Evolutionary conservation across 2,329 filamentous ascomycete genomes (phyloP).

Genomic region (Fusarium metavorans): DNA sequence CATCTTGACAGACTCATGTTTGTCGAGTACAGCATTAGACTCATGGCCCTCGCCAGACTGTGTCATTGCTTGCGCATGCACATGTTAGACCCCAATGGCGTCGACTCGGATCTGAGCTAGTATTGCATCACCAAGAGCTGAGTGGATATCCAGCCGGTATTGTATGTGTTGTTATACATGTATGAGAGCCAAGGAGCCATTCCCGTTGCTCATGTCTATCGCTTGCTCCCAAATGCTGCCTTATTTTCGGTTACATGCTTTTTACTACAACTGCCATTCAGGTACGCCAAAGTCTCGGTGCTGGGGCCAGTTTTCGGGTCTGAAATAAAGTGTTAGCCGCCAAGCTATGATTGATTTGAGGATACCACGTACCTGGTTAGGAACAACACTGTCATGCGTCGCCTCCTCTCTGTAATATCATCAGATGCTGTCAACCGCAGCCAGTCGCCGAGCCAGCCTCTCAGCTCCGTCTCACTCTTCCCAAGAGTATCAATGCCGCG

Average conservation of each 20-base stretch:
- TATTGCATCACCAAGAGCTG: constrained; percentile 12
- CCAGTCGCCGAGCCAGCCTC: constrained; percentile 60
- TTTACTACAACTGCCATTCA: constrained; percentile 53
- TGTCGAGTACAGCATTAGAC: neutral
- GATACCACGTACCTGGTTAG: constrained; percentile 54
- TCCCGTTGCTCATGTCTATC: constrained; percentile 8
- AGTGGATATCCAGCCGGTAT: neutral
- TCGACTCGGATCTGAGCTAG: neutral
- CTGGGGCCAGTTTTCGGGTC: constrained; percentile 56
- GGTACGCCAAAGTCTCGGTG: constrained; percentile 56
- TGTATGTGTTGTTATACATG: constrained; percentile 23
- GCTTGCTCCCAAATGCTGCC: constrained; percentile 1
- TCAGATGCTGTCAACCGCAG: constrained; percentile 57
- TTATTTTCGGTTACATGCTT: neutral
- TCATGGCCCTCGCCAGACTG: neutral
- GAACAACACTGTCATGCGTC: constrained; percentile 54
- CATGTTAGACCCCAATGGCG: neutral
- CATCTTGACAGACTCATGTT: neutral
- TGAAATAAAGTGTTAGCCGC: constrained; percentile 36
- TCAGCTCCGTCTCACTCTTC: constrained; percentile 69
- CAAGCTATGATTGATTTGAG: neutral
- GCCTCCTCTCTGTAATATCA: constrained; percentile 52
- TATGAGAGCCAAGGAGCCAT: constrained; percentile 12
- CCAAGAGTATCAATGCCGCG: constrained; percentile 71
- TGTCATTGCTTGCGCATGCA: neutral